These are phyloP conservation scores for Boletus rubescentipes DNA, from an alignment of 768 basidiomycete genomes.

Conservation along the genomic window DNA sequence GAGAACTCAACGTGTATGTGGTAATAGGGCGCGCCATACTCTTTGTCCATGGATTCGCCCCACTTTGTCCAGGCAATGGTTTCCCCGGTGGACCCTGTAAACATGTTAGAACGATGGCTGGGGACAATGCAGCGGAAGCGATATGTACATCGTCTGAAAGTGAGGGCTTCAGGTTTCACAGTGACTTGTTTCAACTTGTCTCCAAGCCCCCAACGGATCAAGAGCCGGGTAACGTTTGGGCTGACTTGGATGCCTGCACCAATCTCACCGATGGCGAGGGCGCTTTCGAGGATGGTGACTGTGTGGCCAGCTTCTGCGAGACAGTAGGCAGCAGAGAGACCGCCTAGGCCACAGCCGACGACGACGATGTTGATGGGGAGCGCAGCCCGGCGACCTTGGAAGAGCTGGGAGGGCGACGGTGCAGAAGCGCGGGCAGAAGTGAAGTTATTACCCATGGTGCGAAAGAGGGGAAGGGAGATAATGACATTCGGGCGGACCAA, in stretches of 20 bases:
- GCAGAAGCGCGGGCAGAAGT: not conserved
- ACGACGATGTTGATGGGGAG: slow-evolving; percentile 39
- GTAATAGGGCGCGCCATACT: slow-evolving; percentile 35
- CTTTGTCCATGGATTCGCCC: slow-evolving; percentile 32
- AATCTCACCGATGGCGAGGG: slow-evolving; percentile 40
- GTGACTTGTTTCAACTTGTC: slow-evolving; percentile 38
- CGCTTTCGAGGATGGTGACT: slow-evolving; percentile 48
- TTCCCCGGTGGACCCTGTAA: slow-evolving; percentile 33
- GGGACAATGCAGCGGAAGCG: not conserved
- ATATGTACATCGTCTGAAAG: slow-evolving; percentile 42
- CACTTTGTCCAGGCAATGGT: slow-evolving; percentile 38
- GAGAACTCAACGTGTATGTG: slow-evolving; percentile 33
- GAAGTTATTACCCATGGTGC: not conserved
- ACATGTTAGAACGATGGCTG: not conserved
- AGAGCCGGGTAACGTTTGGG: slow-evolving; percentile 43
- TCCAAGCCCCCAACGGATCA: slow-evolving; percentile 51
- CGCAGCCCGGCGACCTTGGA: slow-evolving; percentile 24
- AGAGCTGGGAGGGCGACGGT: slow-evolving; percentile 1
- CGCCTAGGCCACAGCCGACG: slow-evolving; percentile 53
- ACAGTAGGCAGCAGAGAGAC: slow-evolving; percentile 45
- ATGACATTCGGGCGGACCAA: not conserved
- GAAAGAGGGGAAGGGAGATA: not conserved
- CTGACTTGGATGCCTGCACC: slow-evolving; percentile 53
- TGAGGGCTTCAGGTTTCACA: slow-evolving; percentile 40
- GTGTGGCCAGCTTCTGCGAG: slow-evolving; percentile 48